Conservation (phyloP, 2,329 filamentous ascomycete species). For the Neophaeococcomyces aloes region DNA sequence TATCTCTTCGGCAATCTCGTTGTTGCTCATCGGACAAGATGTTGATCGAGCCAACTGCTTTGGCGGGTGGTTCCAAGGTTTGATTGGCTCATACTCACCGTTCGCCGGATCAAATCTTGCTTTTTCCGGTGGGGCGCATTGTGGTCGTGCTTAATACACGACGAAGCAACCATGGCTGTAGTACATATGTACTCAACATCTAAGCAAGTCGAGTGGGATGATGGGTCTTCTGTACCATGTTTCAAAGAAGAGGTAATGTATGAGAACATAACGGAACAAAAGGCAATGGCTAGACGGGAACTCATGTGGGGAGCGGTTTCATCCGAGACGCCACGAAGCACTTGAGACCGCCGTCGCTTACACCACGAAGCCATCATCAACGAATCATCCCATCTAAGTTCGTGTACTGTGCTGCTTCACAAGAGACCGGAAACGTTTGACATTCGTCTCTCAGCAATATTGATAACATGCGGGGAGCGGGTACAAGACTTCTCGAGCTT, state of each 20-base stretch:
- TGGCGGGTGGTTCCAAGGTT: neutral
- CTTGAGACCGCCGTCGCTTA: slow-evolving; percentile 3
- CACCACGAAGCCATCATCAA: neutral
- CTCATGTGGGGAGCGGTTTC: slow-evolving; percentile 4
- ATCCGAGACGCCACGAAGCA: slow-evolving; percentile 5
- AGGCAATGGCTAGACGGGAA: too few relatives aligned
- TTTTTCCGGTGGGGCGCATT: neutral
- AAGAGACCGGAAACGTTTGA: too few relatives aligned
- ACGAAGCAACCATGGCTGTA: too few relatives aligned
- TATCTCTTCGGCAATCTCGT: neutral
- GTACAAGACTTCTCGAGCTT: neutral
- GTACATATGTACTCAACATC: too few relatives aligned
- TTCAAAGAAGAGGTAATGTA: too few relatives aligned
- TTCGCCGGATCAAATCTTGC: neutral
- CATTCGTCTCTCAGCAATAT: too few relatives aligned
- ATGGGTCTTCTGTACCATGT: too few relatives aligned
- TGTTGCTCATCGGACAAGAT: neutral
- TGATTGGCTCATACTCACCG: neutral
- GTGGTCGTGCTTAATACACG: too few relatives aligned
- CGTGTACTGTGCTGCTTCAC: neutral
- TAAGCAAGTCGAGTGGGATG: too few relatives aligned
- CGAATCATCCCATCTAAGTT: neutral
- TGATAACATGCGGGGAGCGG: neutral
- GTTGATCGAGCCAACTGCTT: neutral
- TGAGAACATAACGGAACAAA: too few relatives aligned